Evolutionary conservation across 1,139 yeast genomes (phyloP), one percentile per base, ranked within the genome.

Genomic region (Yamadazyma aaseri): DNA sequence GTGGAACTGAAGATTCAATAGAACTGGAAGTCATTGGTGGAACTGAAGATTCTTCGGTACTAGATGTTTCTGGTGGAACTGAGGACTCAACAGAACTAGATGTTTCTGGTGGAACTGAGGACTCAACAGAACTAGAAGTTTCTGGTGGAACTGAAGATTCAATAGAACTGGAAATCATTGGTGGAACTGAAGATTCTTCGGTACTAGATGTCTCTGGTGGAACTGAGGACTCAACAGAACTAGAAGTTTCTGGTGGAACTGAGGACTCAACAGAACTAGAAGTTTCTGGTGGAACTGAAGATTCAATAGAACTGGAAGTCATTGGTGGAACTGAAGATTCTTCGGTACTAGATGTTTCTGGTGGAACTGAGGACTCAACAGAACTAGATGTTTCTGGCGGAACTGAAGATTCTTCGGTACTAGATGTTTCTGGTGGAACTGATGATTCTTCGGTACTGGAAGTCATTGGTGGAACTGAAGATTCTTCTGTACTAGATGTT

Each of bases 271-370:
- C 9, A 18, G 20, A 18, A 18, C 26, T 14, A 18, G 20, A 18
- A 18, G 8, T 18, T 6, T 9, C 9, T 18, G 20, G 20, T 22
- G 25, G 25, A 6, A n/a, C 25, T 7, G 13, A 10, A 10, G 25
- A 22, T 7, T 6, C 6, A 6, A n/a, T 6, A 8, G 13, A 12
- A n/a, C 22, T 11, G 12, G 27, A 20, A 20, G 16, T 10, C 8
- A 7, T 11, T 21, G 27, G 26, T 18, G 21, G 22, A 7, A 17
- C 31, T n/a, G 29, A 8, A 28, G 35, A 26, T 11, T 25, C 12
- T 15, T 31, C 20, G 13, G 31, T 12, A 26, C 9, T 6, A 17
- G 27, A 20, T 8, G 12, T 21, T n/a, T n/a, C n/a, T 29, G 27
- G 26, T 20, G 26, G 27, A n/a, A 20, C 33, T 11, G 17, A 14